A percentile compares a stretch with the other conserved stretches of the same genome.
Conservation (phyloP, 1,284 basidiomycete genomes). For the Laetiporus sulphureus region DNA sequence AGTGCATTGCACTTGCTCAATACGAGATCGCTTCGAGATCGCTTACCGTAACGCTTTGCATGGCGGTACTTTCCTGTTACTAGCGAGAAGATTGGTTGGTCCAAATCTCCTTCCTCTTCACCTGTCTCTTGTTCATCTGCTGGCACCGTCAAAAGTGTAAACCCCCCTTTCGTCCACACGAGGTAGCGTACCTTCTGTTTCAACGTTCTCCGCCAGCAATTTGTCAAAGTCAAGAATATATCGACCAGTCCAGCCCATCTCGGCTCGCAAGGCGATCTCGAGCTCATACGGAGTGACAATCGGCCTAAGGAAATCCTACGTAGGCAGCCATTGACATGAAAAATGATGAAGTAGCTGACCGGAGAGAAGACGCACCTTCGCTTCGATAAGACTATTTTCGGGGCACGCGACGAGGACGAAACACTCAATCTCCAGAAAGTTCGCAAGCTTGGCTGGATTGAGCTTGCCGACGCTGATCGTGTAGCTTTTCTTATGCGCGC, state of each 20-base stretch:
- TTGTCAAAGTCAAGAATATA: slow-evolving; percentile 81
- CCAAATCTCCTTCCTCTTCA: slow-evolving; percentile 35
- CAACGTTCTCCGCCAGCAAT: slow-evolving; percentile 42
- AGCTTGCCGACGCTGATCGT: slow-evolving; percentile 95
- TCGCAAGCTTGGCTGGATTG: slow-evolving; percentile 92
- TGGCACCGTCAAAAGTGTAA: neutral
- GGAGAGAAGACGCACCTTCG: slow-evolving; percentile 56
- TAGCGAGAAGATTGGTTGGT: slow-evolving; percentile 80
- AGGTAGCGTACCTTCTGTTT: slow-evolving; percentile 2
- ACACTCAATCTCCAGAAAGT: slow-evolving; percentile 95
- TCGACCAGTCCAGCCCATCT: slow-evolving; percentile 70
- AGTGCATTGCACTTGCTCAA: neutral
- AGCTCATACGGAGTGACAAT: slow-evolving; percentile 96
- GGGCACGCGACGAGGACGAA: slow-evolving; percentile 94
- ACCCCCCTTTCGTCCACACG: neutral
- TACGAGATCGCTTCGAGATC: neutral
- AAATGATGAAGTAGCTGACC: neutral
- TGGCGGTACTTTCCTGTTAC: slow-evolving; percentile 84
- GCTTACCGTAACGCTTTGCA: slow-evolving; percentile 57
- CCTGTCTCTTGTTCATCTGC: slow-evolving; percentile 10
- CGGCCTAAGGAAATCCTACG: slow-evolving; percentile 83
- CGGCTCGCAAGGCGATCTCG: slow-evolving; percentile 68
- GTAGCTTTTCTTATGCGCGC: slow-evolving; percentile 81
- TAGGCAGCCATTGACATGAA: neutral
- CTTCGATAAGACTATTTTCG: slow-evolving; percentile 87